These are phyloP conservation scores for Leccinum pellstonianum DNA, from an alignment of 768 basidiomycete species.

Conservation along the genomic window DNA sequence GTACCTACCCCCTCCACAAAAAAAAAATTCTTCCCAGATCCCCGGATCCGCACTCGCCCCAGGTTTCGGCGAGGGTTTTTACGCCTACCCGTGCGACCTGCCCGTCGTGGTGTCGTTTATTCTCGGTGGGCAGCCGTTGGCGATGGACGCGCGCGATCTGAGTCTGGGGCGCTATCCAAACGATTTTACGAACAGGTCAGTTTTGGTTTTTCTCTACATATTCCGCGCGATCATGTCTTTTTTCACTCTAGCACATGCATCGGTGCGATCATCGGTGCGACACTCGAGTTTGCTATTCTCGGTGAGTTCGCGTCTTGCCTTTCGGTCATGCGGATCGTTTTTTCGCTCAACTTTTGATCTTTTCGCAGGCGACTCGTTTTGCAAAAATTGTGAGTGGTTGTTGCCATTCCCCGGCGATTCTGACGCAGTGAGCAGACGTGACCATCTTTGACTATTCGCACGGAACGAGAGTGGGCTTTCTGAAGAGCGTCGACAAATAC, in stretches of 20 bases:
- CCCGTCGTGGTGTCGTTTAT: slow-evolving; percentile 39
- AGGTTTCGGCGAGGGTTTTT: slow-evolving; percentile 51
- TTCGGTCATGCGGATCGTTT: too few species aligned
- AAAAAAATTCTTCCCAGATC: slow-evolving; percentile 36
- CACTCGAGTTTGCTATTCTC: slow-evolving; percentile 14
- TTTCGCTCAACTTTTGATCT: not conserved
- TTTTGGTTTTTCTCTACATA: not conserved
- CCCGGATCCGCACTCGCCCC: slow-evolving; percentile 42
- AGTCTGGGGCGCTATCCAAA: slow-evolving; percentile 45
- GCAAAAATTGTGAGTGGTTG: slow-evolving; percentile 58
- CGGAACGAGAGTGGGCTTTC: slow-evolving; percentile 55
- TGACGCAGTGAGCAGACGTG: slow-evolving; percentile 45
- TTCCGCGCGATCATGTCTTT: not conserved
- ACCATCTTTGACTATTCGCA: slow-evolving; percentile 59
- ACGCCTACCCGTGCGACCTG: slow-evolving; percentile 51
- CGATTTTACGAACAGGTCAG: slow-evolving; percentile 19
- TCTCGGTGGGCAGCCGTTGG: slow-evolving; percentile 43
- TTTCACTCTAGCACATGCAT: slow-evolving; percentile 45
- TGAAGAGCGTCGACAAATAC: slow-evolving; percentile 45
- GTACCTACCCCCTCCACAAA: too few species aligned
- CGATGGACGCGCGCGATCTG: slow-evolving; percentile 49
- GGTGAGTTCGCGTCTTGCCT: slow-evolving; percentile 14
- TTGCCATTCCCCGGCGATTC: not conserved
- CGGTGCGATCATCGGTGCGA: slow-evolving; percentile 50
- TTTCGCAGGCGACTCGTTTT: slow-evolving; percentile 52